A percentile compares a stretch with the other conserved stretches of the same genome.
Conservation (phyloP, 208 protist genomes). For the Wallacemonas rigidus region DNA sequence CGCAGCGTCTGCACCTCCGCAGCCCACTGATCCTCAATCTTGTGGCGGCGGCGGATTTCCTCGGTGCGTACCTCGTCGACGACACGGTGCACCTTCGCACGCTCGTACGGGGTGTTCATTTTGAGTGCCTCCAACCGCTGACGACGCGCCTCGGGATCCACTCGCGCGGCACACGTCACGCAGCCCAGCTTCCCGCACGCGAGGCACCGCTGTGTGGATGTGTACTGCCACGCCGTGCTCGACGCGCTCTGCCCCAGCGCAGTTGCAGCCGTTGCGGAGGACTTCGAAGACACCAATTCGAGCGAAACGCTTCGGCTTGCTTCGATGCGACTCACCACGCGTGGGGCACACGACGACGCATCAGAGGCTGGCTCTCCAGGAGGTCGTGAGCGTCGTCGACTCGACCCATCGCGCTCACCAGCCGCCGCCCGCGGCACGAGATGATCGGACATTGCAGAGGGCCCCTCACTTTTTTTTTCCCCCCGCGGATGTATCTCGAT, state of each 20-base stretch:
- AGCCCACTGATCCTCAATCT: constrained; percentile 33
- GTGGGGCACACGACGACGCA: neutral
- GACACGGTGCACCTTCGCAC: constrained; percentile 57
- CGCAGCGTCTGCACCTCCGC: constrained; percentile 28
- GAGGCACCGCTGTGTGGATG: constrained; percentile 71
- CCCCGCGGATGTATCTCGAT: neutral
- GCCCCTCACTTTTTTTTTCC: too few species aligned
- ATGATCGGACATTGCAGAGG: constrained; percentile 14
- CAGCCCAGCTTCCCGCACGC: constrained; percentile 66
- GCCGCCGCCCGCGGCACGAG: constrained; percentile 16
- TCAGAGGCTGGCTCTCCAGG: constrained; percentile 7
- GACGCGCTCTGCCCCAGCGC: constrained; percentile 22
- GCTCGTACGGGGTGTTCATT: constrained; percentile 78
- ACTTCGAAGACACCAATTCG: neutral
- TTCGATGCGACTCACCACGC: neutral
- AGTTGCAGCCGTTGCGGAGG: neutral
- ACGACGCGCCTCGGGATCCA: constrained; percentile 53
- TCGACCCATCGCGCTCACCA: constrained; percentile 14
- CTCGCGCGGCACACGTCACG: constrained; percentile 32
- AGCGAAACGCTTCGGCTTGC: neutral
- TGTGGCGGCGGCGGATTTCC: constrained; percentile 52
- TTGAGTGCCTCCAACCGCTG: constrained; percentile 62
- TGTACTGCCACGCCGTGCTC: constrained; percentile 59
- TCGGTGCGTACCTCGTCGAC: constrained; percentile 51
- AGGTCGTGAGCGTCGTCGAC: constrained; percentile 24